Base-by-base conservation (phyloP, 106 monocot species). In the Acorus calamus region DNA sequence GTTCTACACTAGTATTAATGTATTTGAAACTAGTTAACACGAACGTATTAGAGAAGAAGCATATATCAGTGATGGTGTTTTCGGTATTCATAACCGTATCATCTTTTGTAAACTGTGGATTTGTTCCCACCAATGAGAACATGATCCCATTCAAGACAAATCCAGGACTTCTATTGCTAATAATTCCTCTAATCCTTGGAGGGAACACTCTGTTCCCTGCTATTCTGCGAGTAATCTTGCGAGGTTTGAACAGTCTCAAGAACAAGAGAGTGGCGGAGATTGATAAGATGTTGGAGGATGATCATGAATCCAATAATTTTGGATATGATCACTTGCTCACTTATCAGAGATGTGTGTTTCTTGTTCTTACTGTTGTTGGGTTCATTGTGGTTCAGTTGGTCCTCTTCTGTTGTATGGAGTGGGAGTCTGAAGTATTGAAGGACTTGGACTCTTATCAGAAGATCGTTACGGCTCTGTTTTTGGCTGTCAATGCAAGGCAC, bases 371-470 rank as follows among this genome's bases (percentile, higher is more conserved):
- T n/a, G n/a, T n/a, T n/a, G n/a, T n/a, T n/a, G n/a, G n/a, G n/a
- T 50, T 68, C 9, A 68, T 68, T 3, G 57, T 57, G 3, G 57
- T 44, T 14, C 57, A 68, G 44, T 9, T 68, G 4, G 28, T 42
- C 1, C 57, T 59, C 2, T 49, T 49, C 13, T 68, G 14, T 3
- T 7, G 53, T 48, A 47, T 78, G 65, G 59, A 76, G 45, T 77
- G 84, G 73, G 45, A 52, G 6, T 56, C 61, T 3, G 53, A 43
- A 41, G 69, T 79, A 42, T 77, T 71, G 44, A 51, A 10, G 5
- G 83, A 76, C 2, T 53, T 79, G 44, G 69, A 13, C 42, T 61
- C 72, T 12, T 66, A 56, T 43, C 56, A 83, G 56, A 83, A 83
- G 46, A 2, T 83, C 2, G 56, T 73, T 14, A 66, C 42, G 45